Base-by-base conservation (phyloP, 1,284 basidiomycete species). In the Ceratobasidium sp. region DNA sequence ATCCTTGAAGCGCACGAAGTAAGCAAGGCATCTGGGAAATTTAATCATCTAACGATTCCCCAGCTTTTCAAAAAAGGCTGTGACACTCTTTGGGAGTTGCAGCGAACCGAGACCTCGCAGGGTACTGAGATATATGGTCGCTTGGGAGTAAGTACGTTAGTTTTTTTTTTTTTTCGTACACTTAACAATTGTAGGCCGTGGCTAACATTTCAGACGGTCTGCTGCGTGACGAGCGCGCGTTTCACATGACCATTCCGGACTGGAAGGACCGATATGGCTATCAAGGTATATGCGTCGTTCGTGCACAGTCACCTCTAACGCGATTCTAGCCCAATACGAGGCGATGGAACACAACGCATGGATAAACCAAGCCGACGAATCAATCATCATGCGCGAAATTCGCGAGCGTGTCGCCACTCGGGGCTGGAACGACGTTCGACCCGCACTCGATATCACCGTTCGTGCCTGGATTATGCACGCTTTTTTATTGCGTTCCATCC, bases 1-100 rank as follows among this genome's bases (percentile, higher is more conserved):
- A 77, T 81, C 31, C 71, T 75, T 62, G 62, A 64, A 49, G 79
- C 79, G 0, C 75, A 78, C 68, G 73, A 76, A 70, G 78, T 79
- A 52, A 42, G 54, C 8, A 29, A 31, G n/a, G 2, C 12, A 55
- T 22, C 34, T n/a, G 22, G 7, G 8, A n/a, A 15, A 42, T 29
- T 27, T 15, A 15, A 15, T 47, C 40, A 54, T 25, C 40, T 15
- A 56, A 31, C 34, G 8, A n/a, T 49, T 32, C 22, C 20, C 20
- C 42, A 69, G 58, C 57, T 53, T 17, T 72, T 68, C 47, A 56
- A 67, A 17, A 65, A 67, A 17, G 69, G 69, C 10, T 67, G 53
- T 15, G 45, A 52, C 2, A 22, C 53, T 12, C 31, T 70, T 3
- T 45, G 62, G 45, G 60, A 70, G 29, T 42, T 65, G n/a, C 60